Base-by-base conservation (phyloP, 2,329 filamentous ascomycete genomes). In the Aotearoamyces nothofagi region DNA sequence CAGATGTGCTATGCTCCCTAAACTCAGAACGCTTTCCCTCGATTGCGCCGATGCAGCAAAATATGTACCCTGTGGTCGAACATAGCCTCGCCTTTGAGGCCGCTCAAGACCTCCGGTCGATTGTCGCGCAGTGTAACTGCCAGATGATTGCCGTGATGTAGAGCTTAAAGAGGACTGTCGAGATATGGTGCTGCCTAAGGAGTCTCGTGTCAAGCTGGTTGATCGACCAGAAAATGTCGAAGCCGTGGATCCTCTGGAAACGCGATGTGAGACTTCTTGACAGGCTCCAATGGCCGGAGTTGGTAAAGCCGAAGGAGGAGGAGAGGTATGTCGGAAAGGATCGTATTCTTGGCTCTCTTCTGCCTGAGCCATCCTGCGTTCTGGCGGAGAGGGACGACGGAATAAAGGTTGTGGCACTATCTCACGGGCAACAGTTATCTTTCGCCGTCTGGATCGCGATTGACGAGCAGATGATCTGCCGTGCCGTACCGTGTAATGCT, bases 1-100 rank as follows among this genome's bases (percentile, higher is more conserved):
- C 47, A 98, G 61, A 57, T 98, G 90, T 32, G 86, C 83, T 44
- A 98, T 98, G 54, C 86, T 94, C 31, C 90, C 90, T 37, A 98
- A 58, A 47, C 83, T 93, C 70, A 96, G 78, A 39, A 98, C 90
- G 49, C 86, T 94, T 52, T 98, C 87, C 38, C 90, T 69, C 28
- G 83, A 83, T 48, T 74, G 75, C 26, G 90, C 90, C 32, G 86
- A 94, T 34, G 80, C 78, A 15, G 90, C 82, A 52, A 96, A 98
- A 45, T 84, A 45, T 12, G 48, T 51, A 17, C 47, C 48, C 32
- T 51, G 46, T 10, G 48, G 47, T 25, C 46, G 38, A 13, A 51
- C 47, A 37, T 50, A 51, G 8, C 48, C 48, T 20, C 48, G 38
- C 29, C 47, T 30, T 57, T 39, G 58, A 68, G 38, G 38, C 17